phyloP scores from a whole-genome alignment of 108 stramenopile species.

The Epithemia pelagica region DNA sequence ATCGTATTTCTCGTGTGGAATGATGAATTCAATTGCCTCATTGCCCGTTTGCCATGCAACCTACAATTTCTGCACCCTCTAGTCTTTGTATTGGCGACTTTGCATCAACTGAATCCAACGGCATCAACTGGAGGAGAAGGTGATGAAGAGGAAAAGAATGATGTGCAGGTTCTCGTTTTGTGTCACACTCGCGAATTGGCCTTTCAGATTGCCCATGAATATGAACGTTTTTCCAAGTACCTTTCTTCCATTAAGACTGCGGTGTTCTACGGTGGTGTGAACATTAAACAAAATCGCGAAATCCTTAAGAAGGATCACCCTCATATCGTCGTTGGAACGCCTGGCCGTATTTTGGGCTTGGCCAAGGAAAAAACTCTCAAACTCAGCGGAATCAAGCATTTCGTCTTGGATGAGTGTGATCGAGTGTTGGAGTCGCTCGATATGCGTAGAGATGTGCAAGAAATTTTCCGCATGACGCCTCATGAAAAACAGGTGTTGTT shows the following conservation, averaged over 20 bases:
- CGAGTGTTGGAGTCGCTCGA: constrained; percentile 94
- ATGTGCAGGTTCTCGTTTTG: constrained; percentile 75
- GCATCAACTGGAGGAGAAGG: too few relatives aligned
- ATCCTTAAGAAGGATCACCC: constrained; percentile 92
- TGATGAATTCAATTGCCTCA: too few relatives aligned
- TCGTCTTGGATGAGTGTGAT: constrained; percentile 99
- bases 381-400: constrained; percentile 94
- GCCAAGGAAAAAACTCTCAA: constrained; percentile 90
- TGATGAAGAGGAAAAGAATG: too few relatives aligned
- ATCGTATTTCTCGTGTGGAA: too few relatives aligned
- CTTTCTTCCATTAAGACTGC: constrained; percentile 94
- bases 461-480: constrained; percentile 98
- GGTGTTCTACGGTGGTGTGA: constrained; percentile 97
- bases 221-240: constrained; percentile 99
- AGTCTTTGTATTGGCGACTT: constrained; percentile 97
- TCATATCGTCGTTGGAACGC: constrained; percentile 98
- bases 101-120: constrained; percentile 82
- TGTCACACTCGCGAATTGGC: constrained; percentile 99
- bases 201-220: constrained; percentile 99
- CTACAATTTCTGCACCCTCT: not conserved
- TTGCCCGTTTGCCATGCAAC: too few relatives aligned
- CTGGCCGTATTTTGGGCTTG: constrained; percentile 89
- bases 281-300: constrained; percentile 76
- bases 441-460: constrained; percentile 97
- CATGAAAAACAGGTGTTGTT: constrained; percentile 99